phyloP scores from a whole-genome alignment of 768 basidiomycete species.

The Pisolithus marmoratus region DNA sequence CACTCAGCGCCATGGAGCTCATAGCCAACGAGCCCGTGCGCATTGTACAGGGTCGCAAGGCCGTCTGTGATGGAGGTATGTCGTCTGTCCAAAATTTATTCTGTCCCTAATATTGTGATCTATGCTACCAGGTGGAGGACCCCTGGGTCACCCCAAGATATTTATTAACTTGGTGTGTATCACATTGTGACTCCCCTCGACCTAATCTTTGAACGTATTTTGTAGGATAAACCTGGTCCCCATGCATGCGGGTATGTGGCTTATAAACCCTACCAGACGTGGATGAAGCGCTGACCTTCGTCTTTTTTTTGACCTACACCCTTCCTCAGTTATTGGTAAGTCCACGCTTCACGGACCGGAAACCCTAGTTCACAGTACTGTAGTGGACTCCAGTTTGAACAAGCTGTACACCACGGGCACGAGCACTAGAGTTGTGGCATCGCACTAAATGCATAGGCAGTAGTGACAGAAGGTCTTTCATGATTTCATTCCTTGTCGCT shows the following conservation, averaged over 20 bases:
- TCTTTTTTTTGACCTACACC: conserved; percentile 5
- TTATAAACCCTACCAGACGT: conserved; percentile 1
- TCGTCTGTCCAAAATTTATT: conserved; percentile 8
- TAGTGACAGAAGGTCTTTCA: no score
- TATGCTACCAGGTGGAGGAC: conserved; percentile 67
- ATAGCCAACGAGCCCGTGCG: conserved; percentile 82
- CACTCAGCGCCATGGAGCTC: conserved; percentile 88
- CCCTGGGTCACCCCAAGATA: conserved; percentile 94
- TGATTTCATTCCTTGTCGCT: no score
- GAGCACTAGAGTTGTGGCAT: conserved; percentile 20
- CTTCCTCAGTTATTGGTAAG: conserved; percentile 44
- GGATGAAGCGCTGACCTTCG: conserved; percentile 2
- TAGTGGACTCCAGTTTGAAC: conserved; percentile 89
- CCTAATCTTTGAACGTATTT: conserved; percentile 4
- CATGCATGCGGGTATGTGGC: conserved; percentile 80
- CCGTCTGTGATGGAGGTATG: conserved; percentile 94
- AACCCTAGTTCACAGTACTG: background rate
- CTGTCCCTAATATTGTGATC: conserved; percentile 1
- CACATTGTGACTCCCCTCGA: no score
- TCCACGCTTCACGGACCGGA: background rate
- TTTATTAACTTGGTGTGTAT: conserved; percentile 86
- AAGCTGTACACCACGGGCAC: conserved; percentile 70
- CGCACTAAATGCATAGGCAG: background rate
- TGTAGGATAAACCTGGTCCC: conserved; percentile 82
- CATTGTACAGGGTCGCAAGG: conserved; percentile 75